phyloP scores from a whole-genome alignment of 495 filamentous ascomycete genomes.

The Neurospora sp. region DNA sequence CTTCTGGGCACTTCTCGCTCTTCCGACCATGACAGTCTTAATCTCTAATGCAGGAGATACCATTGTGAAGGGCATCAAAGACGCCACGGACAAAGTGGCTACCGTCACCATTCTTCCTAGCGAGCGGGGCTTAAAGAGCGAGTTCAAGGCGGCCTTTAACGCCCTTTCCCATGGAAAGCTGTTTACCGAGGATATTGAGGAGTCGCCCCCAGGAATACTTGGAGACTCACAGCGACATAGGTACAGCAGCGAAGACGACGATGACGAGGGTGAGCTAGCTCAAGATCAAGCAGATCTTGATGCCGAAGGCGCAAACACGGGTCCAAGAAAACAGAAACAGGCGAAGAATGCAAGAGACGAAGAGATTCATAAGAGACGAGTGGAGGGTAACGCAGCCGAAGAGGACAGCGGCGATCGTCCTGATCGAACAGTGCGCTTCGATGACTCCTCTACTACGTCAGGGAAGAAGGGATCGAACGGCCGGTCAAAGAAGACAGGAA shows the following conservation, averaged over 20 bases:
- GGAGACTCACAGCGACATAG: conserved; percentile 21
- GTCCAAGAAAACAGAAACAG: conserved; percentile 1
- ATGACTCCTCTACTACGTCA: background rate
- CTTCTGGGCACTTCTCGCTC: conserved; percentile 76
- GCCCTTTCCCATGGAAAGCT: conserved; percentile 27
- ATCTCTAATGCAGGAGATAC: conserved; percentile 79
- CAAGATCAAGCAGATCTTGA: conserved; percentile 10
- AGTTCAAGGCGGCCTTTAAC: conserved; percentile 25
- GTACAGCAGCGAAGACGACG: conserved; percentile 10
- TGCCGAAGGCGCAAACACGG: conserved; percentile 7
- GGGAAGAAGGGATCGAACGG: background rate
- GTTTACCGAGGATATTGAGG: conserved; percentile 23
- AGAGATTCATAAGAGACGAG: background rate
- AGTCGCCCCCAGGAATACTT: conserved; percentile 32
- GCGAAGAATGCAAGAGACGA: conserved; percentile 13
- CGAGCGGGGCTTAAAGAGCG: conserved; percentile 41
- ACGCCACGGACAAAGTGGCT: conserved; percentile 60
- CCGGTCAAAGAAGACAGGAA: background rate
- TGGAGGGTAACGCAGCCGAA: conserved; percentile 10
- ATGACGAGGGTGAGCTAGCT: conserved; percentile 10
- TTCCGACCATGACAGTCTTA: conserved; percentile 74
- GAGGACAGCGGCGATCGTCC: background rate
- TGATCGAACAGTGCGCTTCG: background rate
- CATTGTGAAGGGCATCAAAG: conserved; percentile 58
- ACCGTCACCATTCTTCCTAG: conserved; percentile 68